phyloP scores from a whole-genome alignment of 768 basidiomycete species.

The Rhizopogon vulgaris region DNA sequence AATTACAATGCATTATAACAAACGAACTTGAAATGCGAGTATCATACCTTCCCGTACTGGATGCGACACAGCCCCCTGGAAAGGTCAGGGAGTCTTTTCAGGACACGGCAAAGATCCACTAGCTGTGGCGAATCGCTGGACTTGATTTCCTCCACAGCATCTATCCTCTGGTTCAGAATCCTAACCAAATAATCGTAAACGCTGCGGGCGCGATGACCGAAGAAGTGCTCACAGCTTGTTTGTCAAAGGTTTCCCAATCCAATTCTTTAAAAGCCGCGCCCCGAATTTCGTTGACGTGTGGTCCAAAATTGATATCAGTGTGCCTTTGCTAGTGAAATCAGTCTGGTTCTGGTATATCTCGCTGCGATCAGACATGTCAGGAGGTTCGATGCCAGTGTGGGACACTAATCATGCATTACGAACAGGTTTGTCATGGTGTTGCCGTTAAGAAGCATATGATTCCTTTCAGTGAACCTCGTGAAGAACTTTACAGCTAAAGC shows the following conservation, averaged over 20 bases:
- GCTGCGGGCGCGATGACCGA: not conserved
- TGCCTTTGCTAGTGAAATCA: conserved; percentile 65
- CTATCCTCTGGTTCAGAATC: conserved; percentile 65
- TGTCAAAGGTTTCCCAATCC: conserved; percentile 83
- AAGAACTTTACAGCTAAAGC: conserved; percentile 78
- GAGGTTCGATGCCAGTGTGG: not conserved
- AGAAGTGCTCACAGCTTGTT: conserved; percentile 35
- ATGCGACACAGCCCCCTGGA: conserved; percentile 81
- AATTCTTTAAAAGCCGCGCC: conserved; percentile 70
- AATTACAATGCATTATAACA: not conserved
- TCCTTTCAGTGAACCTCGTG: conserved; percentile 63
- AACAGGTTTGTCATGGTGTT: conserved; percentile 82
- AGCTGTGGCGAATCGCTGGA: conserved; percentile 55
- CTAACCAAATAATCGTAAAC: conserved; percentile 32
- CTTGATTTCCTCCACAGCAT: conserved; percentile 82
- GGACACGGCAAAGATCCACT: conserved; percentile 57
- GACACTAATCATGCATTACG: conserved; percentile 10
- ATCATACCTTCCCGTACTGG: conserved; percentile 79
- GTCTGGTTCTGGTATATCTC: conserved; percentile 94
- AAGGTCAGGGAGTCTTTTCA: conserved; percentile 80
- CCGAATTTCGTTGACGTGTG: conserved; percentile 88
- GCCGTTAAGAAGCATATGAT: conserved; percentile 83
- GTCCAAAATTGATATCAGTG: conserved; percentile 82
- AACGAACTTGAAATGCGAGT: not conserved
- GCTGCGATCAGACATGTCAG: conserved; percentile 21